Percentiles rank a stretch among this genome's conserved stretches.
Conservation (phyloP, 371 early-diverging fungal species). For the Rhizopus stolonifer region DNA sequence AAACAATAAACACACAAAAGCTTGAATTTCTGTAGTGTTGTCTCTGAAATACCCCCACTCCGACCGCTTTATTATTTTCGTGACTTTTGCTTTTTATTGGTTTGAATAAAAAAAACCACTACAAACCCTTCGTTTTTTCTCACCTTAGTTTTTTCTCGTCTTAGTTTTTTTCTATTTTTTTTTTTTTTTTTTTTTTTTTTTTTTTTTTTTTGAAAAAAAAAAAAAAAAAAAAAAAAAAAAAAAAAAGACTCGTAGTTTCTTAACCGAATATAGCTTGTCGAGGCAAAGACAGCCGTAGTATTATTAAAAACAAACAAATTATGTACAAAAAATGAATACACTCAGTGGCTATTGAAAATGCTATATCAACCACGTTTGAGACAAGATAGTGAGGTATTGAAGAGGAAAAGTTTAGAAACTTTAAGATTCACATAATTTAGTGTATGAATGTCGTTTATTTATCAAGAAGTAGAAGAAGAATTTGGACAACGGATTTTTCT, state of each 20-base stretch:
- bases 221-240: background rate
- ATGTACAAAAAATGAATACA: conserved; percentile 47
- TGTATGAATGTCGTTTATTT: conserved; percentile 37
- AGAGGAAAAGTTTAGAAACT: background rate
- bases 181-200: background rate
- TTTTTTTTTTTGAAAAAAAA: background rate
- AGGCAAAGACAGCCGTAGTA: conserved; percentile 45
- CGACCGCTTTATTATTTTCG: too few relatives aligned
- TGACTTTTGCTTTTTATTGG: background rate
- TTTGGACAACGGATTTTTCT: conserved; percentile 38
- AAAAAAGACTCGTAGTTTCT: background rate
- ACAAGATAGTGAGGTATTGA: conserved; percentile 34
- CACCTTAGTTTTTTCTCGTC: background rate
- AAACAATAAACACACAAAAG: too few relatives aligned
- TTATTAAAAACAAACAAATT: conserved; percentile 36
- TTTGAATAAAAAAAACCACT: background rate
- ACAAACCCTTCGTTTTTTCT: background rate
- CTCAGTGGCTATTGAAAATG: conserved; percentile 45
- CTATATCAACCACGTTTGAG: conserved; percentile 40
- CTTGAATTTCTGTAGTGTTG: too few relatives aligned
- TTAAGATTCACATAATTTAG: conserved; percentile 9
- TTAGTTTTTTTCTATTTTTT: background rate
- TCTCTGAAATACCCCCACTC: too few relatives aligned
- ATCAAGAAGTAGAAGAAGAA: conserved; percentile 35
- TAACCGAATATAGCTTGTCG: conserved; percentile 28